Evolutionary conservation across 2,329 filamentous ascomycete species (phyloP).

Genomic region (Penicillium nordicum): DNA sequence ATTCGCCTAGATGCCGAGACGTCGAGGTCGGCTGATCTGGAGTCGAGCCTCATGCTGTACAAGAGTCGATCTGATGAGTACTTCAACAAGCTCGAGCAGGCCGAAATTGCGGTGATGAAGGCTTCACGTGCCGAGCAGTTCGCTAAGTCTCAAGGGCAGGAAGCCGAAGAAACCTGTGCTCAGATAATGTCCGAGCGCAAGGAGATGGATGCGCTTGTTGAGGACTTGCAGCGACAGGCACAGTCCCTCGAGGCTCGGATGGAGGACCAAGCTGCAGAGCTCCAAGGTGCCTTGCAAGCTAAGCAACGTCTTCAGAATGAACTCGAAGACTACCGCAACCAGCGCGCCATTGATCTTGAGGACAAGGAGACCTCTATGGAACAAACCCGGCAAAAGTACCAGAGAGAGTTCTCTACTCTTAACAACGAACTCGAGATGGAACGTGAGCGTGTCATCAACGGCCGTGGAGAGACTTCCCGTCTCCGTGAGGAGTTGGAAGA

Average conservation of each 20-base stretch:
- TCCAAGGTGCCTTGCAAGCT: conserved; percentile 77
- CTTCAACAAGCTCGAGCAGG: conserved; percentile 94
- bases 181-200: conserved; percentile 89
- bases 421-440: conserved; percentile 92
- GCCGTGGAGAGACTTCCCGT: conserved; percentile 77
- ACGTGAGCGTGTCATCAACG: conserved; percentile 81
- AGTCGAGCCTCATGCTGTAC: conserved; percentile 80
- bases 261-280: conserved; percentile 86
- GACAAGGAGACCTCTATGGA: conserved; percentile 96
- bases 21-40: conserved; percentile 79
- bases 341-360: conserved; percentile 92
- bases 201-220: conserved; percentile 80
- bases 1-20: conserved; percentile 87
- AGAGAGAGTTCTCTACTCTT: conserved; percentile 82
- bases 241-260: conserved; percentile 87
- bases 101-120: conserved; percentile 91
- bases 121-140: conserved; percentile 90
- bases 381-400: conserved; percentile 96
- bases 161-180: conserved; percentile 87
- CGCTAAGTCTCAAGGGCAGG: conserved; percentile 80
- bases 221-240: conserved; percentile 85
- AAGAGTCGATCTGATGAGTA: conserved; percentile 93
- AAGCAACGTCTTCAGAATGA: conserved; percentile 96
- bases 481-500: conserved; percentile 96
- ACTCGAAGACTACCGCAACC: conserved; percentile 93